Conservation (phyloP, 768 basidiomycete genomes). For the Sutorius australiensis region DNA sequence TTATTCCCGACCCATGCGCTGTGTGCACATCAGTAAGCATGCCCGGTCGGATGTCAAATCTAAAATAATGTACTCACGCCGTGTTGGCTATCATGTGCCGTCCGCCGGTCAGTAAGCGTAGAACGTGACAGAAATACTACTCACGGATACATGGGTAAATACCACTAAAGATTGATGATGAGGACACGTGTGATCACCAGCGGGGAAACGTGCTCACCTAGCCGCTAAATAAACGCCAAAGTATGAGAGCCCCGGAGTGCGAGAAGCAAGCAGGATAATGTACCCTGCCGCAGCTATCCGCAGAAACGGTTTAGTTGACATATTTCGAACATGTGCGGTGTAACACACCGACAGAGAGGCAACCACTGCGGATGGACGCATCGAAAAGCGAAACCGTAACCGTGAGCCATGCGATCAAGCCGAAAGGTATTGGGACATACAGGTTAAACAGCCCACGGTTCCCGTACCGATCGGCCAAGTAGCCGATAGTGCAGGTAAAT, state of each 20-base stretch:
- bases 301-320: not conserved
- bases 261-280: constrained; percentile 63
- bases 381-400: not conserved
- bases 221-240: constrained; percentile 70
- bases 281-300: constrained; percentile 55
- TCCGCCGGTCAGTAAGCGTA: not conserved
- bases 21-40: not conserved
- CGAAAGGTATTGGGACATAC: constrained; percentile 34
- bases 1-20: constrained; percentile 64
- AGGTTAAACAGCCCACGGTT: constrained; percentile 62
- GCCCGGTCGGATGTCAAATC: not conserved
- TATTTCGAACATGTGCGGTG: not conserved
- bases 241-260: constrained; percentile 62
- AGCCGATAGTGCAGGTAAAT: constrained; percentile 62
- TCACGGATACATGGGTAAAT: constrained; percentile 73
- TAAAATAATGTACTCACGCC: constrained; percentile 36
- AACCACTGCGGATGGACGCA: constrained; percentile 14
- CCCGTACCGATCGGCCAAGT: constrained; percentile 56
- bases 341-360: constrained; percentile 26
- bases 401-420: not conserved
- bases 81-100: constrained; percentile 46
- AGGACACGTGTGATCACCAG: not conserved
- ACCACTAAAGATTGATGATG: constrained; percentile 39
- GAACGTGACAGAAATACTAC: constrained; percentile 18
- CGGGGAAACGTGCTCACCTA: constrained; percentile 39